A percentile compares a stretch with the other conserved stretches of the same genome.
phyloP scores from a whole-genome alignment of 176 grass and related monocot genomes.

The Cenchrus fungigraminus region DNA sequence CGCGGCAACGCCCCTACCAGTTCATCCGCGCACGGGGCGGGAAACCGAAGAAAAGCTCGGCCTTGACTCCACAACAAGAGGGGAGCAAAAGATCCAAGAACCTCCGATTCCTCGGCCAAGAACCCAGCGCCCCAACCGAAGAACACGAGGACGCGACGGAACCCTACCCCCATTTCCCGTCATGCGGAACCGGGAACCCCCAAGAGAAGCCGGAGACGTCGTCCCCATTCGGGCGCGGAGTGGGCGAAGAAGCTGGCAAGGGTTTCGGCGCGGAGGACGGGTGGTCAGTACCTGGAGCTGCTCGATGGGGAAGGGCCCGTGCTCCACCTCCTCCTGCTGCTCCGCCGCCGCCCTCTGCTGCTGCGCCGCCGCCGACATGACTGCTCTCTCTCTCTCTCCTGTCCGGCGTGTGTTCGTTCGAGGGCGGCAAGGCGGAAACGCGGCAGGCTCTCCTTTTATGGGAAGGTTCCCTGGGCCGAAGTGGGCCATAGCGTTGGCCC shows the following conservation, averaged over 20 bases:
- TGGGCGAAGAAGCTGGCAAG: conserved; percentile 19
- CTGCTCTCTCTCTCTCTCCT: no score
- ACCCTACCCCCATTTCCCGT: background rate
- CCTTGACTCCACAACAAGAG: background rate
- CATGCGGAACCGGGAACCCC: background rate
- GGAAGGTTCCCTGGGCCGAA: no score
- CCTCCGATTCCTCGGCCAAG: background rate
- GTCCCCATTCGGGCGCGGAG: background rate
- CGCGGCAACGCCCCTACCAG: background rate
- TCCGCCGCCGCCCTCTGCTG: conserved; percentile 51
- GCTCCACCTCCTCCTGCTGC: conserved; percentile 72
- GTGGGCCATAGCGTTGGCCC: no score
- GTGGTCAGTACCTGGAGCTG: conserved; percentile 60
- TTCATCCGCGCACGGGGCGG: background rate
- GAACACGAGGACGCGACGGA: conserved; percentile 23
- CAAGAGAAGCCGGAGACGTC: conserved; percentile 34
- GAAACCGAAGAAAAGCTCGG: background rate
- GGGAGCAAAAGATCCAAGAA: conserved; percentile 20
- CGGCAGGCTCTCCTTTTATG: background rate
- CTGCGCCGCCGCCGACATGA: conserved; percentile 56
- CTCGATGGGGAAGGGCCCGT: conserved; percentile 85
- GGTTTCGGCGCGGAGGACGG: conserved; percentile 32
- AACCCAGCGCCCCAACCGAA: background rate
- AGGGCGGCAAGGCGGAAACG: background rate
- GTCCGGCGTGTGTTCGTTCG: background rate